Evolutionary conservation across 805 yeast species (phyloP).

Genomic region (Candida stauntonica): DNA sequence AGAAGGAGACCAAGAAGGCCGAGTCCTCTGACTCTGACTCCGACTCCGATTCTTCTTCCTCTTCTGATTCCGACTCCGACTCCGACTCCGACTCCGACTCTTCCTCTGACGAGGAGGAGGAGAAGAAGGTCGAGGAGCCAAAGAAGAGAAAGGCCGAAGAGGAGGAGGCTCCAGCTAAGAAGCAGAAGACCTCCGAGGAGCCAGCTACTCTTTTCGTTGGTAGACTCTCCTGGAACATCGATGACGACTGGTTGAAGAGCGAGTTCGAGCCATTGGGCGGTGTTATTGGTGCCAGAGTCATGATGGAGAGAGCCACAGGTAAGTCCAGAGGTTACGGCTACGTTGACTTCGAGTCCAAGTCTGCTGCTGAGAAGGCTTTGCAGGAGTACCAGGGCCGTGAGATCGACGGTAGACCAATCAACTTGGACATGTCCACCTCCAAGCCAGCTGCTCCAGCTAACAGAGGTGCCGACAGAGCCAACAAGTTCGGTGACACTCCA

Average conservation of each 20-base stretch:
- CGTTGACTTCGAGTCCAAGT: slow-evolving; percentile 82
- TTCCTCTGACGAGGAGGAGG: slow-evolving; percentile 9
- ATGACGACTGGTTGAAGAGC: slow-evolving; percentile 86
- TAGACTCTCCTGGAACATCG: slow-evolving; percentile 95
- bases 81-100: slow-evolving; percentile 19
- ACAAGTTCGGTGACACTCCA: slow-evolving; percentile 83
- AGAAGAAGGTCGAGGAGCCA: slow-evolving; percentile 25
- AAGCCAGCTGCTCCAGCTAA: slow-evolving; percentile 60
- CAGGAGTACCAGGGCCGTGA: slow-evolving; percentile 85
- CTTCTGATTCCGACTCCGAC: slow-evolving; percentile 13
- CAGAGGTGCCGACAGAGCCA: slow-evolving; percentile 72
- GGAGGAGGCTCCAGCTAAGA: slow-evolving; percentile 31
- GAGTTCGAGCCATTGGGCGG: slow-evolving; percentile 85
- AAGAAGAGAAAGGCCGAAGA: slow-evolving; percentile 36
- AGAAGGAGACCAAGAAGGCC: slow-evolving; percentile 15
- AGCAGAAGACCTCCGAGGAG: slow-evolving; percentile 44
- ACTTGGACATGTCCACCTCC: slow-evolving; percentile 85
- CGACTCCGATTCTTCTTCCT: slow-evolving; percentile 20
- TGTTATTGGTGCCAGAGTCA: slow-evolving; percentile 84
- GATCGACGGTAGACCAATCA: slow-evolving; percentile 95
- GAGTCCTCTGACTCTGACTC: slow-evolving; percentile 11
- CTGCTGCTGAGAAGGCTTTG: slow-evolving; percentile 82
- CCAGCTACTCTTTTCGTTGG: slow-evolving; percentile 94
- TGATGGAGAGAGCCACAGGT: slow-evolving; percentile 86
- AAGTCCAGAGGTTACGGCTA: slow-evolving; percentile 97